These are phyloP conservation scores for Candida smagusa DNA, from an alignment of 1,139 yeast species.

Conservation along the genomic window DNA sequence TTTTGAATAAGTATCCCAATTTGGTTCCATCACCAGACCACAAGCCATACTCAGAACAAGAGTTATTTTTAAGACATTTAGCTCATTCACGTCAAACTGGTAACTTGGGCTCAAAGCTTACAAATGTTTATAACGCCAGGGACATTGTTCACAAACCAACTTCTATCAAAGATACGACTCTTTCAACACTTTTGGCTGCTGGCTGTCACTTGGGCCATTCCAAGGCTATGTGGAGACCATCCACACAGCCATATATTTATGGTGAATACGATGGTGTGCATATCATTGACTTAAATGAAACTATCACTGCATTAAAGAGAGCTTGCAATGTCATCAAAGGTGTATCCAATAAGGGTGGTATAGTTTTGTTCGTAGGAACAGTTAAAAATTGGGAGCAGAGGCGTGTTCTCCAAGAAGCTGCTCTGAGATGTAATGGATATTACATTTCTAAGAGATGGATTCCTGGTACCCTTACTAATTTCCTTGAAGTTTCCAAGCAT, in stretches of 20 bases:
- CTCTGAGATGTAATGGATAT: constrained; percentile 72
- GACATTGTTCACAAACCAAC: constrained; percentile 61
- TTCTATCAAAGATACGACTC: constrained; percentile 52
- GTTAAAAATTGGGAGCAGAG: constrained; percentile 65
- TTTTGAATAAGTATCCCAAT: constrained; percentile 33
- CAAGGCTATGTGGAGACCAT: constrained; percentile 73
- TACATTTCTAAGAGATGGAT: constrained; percentile 87
- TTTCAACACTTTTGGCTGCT: constrained; percentile 76
- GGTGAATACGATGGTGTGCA: constrained; percentile 89
- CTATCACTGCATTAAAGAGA: constrained; percentile 68
- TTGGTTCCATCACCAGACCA: constrained; percentile 45
- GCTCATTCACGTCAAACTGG: constrained; percentile 48
- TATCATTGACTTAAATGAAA: constrained; percentile 83
- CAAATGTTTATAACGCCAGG: constrained; percentile 67
- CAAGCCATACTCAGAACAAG: constrained; percentile 64
- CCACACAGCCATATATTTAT: constrained; percentile 81
- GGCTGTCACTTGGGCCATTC: constrained; percentile 96
- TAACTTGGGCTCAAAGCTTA: constrained; percentile 62
- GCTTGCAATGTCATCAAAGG: constrained; percentile 81
- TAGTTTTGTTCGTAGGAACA: constrained; percentile 82
- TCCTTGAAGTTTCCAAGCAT: constrained; percentile 71
- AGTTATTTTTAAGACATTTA: constrained; percentile 69
- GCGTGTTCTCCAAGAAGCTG: constrained; percentile 74
- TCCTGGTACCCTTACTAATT: constrained; percentile 91
- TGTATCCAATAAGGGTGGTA: constrained; percentile 79